Evolutionary conservation across 2,329 filamentous ascomycete species (phyloP), one percentile per base, ranked within the genome.

Genomic region (Chrysosporium queenslandicum): DNA sequence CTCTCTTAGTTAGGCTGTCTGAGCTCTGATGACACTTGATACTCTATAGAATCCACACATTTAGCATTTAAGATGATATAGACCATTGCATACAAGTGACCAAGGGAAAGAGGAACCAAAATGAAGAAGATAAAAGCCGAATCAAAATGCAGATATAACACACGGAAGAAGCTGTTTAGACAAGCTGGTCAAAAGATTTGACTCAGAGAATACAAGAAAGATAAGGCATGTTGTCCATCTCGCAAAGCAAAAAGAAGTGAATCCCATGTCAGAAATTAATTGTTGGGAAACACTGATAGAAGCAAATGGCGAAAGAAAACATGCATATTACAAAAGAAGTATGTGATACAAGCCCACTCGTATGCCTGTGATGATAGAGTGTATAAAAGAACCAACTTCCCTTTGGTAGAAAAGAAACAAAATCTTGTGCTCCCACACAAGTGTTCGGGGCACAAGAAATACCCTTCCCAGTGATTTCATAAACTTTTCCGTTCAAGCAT

Each of bases 291-390:
- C n/a, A n/a, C n/a, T 5, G 16, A 12, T 8, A 34, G n/a, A 36
- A 47, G 36, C 7, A 23, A 16, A 47, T 23, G 32, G 12, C n/a
- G 20, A 36, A 18, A 12, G n/a, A 37, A 37, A 25, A 18, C 16
- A 21, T 23, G 43, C 20, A 37, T 47, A 47, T 47, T 47, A 47
- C 43, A 47, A 47, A 21, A 16, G 20, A 37, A 25, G 30, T 47
- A 47, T 25, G 30, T 47, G 30, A 47, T 47, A 6, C 45, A 27
- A 47, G 20, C 32, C 32, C 18, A 29, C 29, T 47, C 32, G 18
- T 36, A 21, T 20, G 30, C 37, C 45, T 25, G 16, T 18, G 29
- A 34, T 27, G 4, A 7, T 7, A 37, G 36, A 32, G 8, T 30
- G 45, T 37, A 25, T 37, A 37, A 37, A 21, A 12, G 37, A 20